Conservation (phyloP, 1,284 basidiomycete genomes). For the Pyrrhoderma noxium region DNA sequence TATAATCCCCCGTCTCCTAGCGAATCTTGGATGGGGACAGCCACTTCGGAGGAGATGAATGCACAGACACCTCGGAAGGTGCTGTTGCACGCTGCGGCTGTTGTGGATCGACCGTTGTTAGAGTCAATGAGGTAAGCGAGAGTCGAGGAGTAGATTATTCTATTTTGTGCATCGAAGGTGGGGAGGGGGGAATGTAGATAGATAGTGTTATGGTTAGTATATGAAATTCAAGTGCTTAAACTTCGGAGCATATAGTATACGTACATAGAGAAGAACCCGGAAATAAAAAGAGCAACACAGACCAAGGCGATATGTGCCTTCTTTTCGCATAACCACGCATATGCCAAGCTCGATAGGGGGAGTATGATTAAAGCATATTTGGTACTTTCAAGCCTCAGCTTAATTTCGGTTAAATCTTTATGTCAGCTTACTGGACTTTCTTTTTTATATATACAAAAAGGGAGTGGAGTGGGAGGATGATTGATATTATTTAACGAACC, state of each 20-base stretch:
- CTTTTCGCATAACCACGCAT: conserved; percentile 69
- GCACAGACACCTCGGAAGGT: conserved; percentile 62
- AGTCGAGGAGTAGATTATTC: conserved; percentile 65
- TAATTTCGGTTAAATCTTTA: conserved; percentile 1
- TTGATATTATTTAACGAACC: conserved; percentile 32
- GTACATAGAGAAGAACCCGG: conserved; percentile 67
- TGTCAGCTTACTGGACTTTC: no score
- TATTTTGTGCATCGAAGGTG: no score
- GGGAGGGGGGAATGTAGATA: no score
- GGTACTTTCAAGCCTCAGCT: conserved; percentile 71
- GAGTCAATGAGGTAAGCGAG: conserved; percentile 74
- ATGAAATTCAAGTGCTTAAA: no score
- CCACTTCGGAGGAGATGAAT: conserved; percentile 62
- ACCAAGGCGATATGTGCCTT: conserved; percentile 56
- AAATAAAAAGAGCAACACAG: conserved; percentile 54
- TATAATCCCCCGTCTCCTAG: conserved; percentile 71
- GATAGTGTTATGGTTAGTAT: no score
- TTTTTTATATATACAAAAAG: no score
- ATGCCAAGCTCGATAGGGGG: conserved; percentile 55
- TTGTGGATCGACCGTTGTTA: conserved; percentile 64
- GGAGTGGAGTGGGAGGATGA: neutral
- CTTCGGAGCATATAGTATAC: conserved; percentile 19
- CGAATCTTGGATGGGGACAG: conserved; percentile 44
- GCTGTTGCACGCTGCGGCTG: conserved; percentile 66
- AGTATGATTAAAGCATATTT: conserved; percentile 46